Evolutionary conservation across 108 stramenopile genomes (phyloP).

Genomic region (Mayamaea pseudoterrestris): DNA sequence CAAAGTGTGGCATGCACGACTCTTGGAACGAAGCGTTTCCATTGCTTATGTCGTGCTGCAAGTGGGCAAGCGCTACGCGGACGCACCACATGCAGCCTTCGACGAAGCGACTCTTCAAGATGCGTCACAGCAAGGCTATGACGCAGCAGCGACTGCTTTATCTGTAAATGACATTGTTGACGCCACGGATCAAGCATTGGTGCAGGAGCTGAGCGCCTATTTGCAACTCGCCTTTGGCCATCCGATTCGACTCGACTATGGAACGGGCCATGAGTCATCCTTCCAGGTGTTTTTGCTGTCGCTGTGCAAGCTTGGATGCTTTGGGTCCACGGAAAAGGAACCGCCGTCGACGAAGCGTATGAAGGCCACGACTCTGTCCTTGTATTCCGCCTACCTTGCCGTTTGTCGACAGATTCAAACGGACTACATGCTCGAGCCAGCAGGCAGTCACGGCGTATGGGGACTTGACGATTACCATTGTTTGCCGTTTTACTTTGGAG

Average conservation of each 20-base stretch:
- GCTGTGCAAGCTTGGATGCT: slow-evolving; percentile 61
- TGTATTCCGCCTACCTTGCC: slow-evolving; percentile 56
- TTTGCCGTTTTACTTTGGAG: slow-evolving; percentile 89
- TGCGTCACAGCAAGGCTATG: slow-evolving; percentile 38
- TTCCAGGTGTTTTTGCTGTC: slow-evolving; percentile 77
- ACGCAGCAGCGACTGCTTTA: slow-evolving; percentile 27
- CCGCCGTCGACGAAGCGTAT: slow-evolving; percentile 26
- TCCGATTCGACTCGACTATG: slow-evolving; percentile 84
- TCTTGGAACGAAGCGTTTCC: slow-evolving; percentile 35
- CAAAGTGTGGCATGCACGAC: slow-evolving; percentile 55
- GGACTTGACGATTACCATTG: slow-evolving; percentile 96
- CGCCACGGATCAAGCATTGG: slow-evolving; percentile 27
- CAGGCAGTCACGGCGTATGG: slow-evolving; percentile 93
- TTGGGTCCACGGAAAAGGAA: slow-evolving; percentile 16
- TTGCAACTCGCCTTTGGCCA: slow-evolving; percentile 83
- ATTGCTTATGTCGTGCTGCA: slow-evolving; percentile 45
- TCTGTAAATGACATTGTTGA: slow-evolving; percentile 1
- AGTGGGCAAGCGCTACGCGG: slow-evolving; percentile 17
- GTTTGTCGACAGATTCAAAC: slow-evolving; percentile 68
- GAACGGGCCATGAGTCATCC: slow-evolving; percentile 93
- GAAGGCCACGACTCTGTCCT: slow-evolving; percentile 40
- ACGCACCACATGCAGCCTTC: slow-evolving; percentile 1
- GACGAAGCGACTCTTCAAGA: slow-evolving; percentile 17
- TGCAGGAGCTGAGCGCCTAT: slow-evolving; percentile 67
- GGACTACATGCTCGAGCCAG: slow-evolving; percentile 91